phyloP scores from a whole-genome alignment of 2,329 filamentous ascomycete species.

The Ceratocystis eucalypticola region DNA sequence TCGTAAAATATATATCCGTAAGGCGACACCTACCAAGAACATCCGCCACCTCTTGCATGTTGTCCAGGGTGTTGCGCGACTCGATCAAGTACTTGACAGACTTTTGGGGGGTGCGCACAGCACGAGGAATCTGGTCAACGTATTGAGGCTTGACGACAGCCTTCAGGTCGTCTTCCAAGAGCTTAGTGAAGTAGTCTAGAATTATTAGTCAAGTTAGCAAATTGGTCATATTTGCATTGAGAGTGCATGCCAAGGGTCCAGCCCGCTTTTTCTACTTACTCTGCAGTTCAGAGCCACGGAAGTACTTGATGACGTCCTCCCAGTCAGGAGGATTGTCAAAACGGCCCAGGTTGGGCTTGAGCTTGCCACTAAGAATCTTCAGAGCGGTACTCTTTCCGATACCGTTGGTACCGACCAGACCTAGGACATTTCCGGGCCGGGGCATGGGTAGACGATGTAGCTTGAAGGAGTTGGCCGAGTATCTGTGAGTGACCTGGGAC shows the following conservation, averaged over 20 bases:
- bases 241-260: no score
- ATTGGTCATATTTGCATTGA: not conserved
- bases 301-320: conserved; percentile 98
- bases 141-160: conserved; percentile 98
- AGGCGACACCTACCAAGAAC: conserved; percentile 36
- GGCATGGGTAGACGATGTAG: conserved; percentile 93
- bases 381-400: conserved; percentile 99
- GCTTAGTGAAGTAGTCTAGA: conserved; percentile 90
- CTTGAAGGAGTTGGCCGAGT: conserved; percentile 99
- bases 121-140: conserved; percentile 93
- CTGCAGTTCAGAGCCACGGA: conserved; percentile 92
- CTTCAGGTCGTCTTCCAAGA: conserved; percentile 92
- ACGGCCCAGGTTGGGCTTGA: conserved; percentile 92
- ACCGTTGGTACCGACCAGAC: conserved; percentile 97
- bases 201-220: not conserved
- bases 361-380: conserved; percentile 95
- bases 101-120: conserved; percentile 70
- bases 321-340: conserved; percentile 96
- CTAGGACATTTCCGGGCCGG: conserved; percentile 84
- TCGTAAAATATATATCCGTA: not conserved
- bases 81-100: conserved; percentile 67
- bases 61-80: conserved; percentile 60
- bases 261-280: conserved; percentile 42
- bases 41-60: conserved; percentile 69
- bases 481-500: conserved; percentile 93